Evolutionary conservation across 345 rosid species (phyloP), one percentile per base, ranked within the genome.

Genomic region (Psidium guajava): DNA sequence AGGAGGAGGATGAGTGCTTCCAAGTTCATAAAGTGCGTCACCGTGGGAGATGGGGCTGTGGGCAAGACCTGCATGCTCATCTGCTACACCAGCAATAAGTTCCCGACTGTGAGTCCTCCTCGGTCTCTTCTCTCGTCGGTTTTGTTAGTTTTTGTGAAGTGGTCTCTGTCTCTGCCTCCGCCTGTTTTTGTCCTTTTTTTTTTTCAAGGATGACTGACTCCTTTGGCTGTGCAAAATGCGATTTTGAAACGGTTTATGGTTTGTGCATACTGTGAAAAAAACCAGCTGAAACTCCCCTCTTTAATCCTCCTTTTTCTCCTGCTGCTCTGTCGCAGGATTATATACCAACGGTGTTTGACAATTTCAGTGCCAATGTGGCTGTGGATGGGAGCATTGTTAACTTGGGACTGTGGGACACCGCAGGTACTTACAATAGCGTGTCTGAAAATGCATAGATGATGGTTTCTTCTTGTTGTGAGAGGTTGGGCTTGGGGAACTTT

Each of bases 41-140:
- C 99, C 2, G 99, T 97, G 83, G 99, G 99, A 87, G 99, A 97
- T 89, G 99, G 99, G 88, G 99, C 98, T 90, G 99, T 97, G 42
- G 99, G 99, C 58, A 97, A 97, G 91, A 97, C 99, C n/a, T 97
- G 98, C 91, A 97, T 96, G 99, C 99, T 97, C 85, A 96, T 97
- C 89, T 96, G 99, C 87, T 97, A 95, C 89, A 97, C 99, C 82
- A 95, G 98, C 91, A 97, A 97, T 95, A 95, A 94, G 95, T 97
- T 97, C 91, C 99, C 99, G 4, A 96, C 98, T 86, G 99, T 97
- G 83, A 92, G 93, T 82, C 57, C 50, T 36, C 10, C 50, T 85
- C 49, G 64, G 86, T 32, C 84, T 84, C 50, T 73, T 51, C n/a
- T 20, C 74, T 47, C 47, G 25, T 82, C 25, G 54, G 42, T 51